These are phyloP conservation scores for Westerdykella ornata DNA, from an alignment of 2,329 filamentous ascomycete genomes.

Conservation along the genomic window DNA sequence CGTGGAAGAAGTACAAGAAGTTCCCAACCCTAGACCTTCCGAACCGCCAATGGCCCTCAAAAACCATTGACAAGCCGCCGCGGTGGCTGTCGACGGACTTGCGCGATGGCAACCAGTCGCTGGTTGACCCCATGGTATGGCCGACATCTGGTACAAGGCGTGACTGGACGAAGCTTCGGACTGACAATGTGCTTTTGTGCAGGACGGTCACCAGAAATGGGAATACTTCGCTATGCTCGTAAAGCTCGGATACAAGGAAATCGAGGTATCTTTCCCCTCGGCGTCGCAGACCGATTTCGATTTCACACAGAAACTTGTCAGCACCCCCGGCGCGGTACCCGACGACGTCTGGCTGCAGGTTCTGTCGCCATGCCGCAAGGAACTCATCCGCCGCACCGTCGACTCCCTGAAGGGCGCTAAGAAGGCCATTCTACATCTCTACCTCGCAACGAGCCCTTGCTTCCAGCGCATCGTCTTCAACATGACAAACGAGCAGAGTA, in stretches of 20 bases:
- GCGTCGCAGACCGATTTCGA: slow-evolving; percentile 94
- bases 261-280: slow-evolving; percentile 92
- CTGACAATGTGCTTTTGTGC: slow-evolving; percentile 2
- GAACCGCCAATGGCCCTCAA: slow-evolving; percentile 76
- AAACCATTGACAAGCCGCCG: slow-evolving; percentile 74
- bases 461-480: slow-evolving; percentile 89
- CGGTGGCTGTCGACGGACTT: slow-evolving; percentile 87
- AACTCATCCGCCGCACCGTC: slow-evolving; percentile 83
- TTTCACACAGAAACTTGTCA: slow-evolving; percentile 80
- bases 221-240: slow-evolving; percentile 90
- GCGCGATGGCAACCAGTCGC: slow-evolving; percentile 88
- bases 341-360: slow-evolving; percentile 91
- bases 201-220: slow-evolving; percentile 95
- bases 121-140: slow-evolving; percentile 84
- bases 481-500: slow-evolving; percentile 72
- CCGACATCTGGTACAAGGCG: neutral
- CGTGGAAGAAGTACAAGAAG: slow-evolving; percentile 67
- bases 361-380: slow-evolving; percentile 82
- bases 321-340: slow-evolving; percentile 74
- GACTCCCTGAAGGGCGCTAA: slow-evolving; percentile 83
- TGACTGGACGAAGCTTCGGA: neutral
- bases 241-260: slow-evolving; percentile 93
- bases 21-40: slow-evolving; percentile 62
- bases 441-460: slow-evolving; percentile 91
- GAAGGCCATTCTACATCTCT: slow-evolving; percentile 91